phyloP scores from a whole-genome alignment of 129 eudicot genomes.

The Pittosporum tobira region DNA sequence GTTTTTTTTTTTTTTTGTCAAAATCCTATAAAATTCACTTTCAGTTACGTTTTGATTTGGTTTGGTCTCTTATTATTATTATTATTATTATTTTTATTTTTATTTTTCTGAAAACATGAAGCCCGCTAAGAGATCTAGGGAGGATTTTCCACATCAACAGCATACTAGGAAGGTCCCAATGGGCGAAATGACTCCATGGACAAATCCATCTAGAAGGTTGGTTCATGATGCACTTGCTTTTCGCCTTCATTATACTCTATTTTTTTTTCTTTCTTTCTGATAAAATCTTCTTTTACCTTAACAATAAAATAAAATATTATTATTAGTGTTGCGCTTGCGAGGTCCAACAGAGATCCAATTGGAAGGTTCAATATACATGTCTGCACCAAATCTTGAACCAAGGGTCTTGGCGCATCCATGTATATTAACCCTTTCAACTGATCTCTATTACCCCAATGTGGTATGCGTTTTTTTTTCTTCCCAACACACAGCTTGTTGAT shows the following conservation, averaged over 20 bases:
- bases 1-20: constrained; percentile 11
- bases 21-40: background rate
- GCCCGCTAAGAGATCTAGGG: constrained; percentile 57
- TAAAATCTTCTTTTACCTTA: no score
- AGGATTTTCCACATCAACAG: constrained; percentile 31
- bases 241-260: no score
- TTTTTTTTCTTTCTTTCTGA: no score
- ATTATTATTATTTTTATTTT: background rate
- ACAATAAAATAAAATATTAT: no score
- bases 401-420: no score
- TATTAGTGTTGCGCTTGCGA: no score
- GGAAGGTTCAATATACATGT: no score
- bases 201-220: constrained; percentile 43
- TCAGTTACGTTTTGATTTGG: background rate
- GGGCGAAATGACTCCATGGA: constrained; percentile 27
- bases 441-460: no score
- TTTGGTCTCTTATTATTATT: background rate
- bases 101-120: constrained; percentile 7
- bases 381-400: no score
- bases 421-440: no score
- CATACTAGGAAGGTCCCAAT: constrained; percentile 30
- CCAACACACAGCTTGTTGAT: background rate
- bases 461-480: background rate
- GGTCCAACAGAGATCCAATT: no score
- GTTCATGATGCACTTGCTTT: no score